Base-by-base conservation (phyloP, 1,284 basidiomycete species). In the Cutaneotrichosporon sp. region DNA sequence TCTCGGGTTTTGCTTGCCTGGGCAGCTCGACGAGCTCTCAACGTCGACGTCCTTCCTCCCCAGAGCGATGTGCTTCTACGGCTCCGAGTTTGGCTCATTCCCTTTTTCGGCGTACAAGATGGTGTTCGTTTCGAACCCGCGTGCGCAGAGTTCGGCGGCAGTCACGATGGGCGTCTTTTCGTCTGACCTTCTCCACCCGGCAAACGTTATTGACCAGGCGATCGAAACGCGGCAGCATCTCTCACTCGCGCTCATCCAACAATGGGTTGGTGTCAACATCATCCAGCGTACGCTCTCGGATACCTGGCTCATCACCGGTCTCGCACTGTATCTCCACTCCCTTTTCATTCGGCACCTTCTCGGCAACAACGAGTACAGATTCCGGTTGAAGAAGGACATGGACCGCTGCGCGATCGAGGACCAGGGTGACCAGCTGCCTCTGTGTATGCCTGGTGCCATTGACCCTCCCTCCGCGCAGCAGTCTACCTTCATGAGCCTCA, bases 261-360 rank as follows among this genome's bases (percentile, higher is more conserved):
- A 99, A 80, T 99, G 97, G 97, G 86, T 93, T 61, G 96, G 97
- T 22, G 89, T 99, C 81, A 97, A 98, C 80, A 93, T 99, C 72
- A 89, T 96, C 63, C 94, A 90, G 62, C 92, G 92, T 80, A 87
- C 89, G n/a, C 92, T 91, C 85, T 90, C 93, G 10, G 97, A 99
- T 80, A 88, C 89, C 8, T 99, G 97, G 97, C 87, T 99, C 18
- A 89, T 96, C 68, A 92, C 96, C 70, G 97, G 96, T 2, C 83
- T 99, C 31, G 89, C 92, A 13, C 84, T 94, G 38, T 96, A 97
- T 78, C 90, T 99, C 74, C 90, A 91, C 30, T 89, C 90, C 14
- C 85, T 96, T 55, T 98, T 93, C 81, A 88, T 97, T 70, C 88
- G 90, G 62, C 90, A 90, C 73, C 82, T 96, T 7, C 84, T 97